phyloP scores from a whole-genome alignment of 2,329 filamentous ascomycete genomes.

The Pseudogymnoascus verrucosus region DNA sequence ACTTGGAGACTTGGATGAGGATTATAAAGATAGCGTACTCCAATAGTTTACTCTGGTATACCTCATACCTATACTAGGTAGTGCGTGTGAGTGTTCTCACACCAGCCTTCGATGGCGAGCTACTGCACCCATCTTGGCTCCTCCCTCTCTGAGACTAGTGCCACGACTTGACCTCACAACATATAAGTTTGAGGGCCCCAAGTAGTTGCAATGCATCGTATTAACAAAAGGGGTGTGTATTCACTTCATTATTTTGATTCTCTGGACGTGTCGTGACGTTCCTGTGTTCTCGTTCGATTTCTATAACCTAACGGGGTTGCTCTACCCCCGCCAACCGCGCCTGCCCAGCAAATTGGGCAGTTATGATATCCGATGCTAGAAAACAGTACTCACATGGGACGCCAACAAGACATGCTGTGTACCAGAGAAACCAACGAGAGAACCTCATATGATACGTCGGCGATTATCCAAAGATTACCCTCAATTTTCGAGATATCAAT shows the following conservation, averaged over 20 bases:
- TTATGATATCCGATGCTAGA: background rate
- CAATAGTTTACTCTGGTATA: background rate
- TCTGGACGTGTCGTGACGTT: background rate
- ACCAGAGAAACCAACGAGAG: background rate
- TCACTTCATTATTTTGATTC: background rate
- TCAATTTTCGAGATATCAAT: background rate
- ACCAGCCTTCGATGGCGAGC: background rate
- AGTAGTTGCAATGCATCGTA: background rate
- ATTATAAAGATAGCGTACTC: background rate
- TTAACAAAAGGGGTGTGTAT: background rate
- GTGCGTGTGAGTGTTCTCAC: background rate
- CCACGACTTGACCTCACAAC: background rate
- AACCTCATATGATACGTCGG: background rate
- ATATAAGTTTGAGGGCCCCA: background rate
- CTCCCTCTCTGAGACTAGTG: conserved; percentile 5
- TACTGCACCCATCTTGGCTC: background rate
- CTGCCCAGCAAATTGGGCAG: background rate
- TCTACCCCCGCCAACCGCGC: background rate
- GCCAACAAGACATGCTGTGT: background rate
- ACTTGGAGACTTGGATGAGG: background rate
- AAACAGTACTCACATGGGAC: background rate
- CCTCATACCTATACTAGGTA: background rate
- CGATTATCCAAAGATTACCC: background rate
- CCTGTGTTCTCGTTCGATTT: background rate
- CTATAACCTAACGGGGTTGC: background rate